Conservation (phyloP, 2,329 filamentous ascomycete genomes). For the Pleurostoma richardsiae region DNA sequence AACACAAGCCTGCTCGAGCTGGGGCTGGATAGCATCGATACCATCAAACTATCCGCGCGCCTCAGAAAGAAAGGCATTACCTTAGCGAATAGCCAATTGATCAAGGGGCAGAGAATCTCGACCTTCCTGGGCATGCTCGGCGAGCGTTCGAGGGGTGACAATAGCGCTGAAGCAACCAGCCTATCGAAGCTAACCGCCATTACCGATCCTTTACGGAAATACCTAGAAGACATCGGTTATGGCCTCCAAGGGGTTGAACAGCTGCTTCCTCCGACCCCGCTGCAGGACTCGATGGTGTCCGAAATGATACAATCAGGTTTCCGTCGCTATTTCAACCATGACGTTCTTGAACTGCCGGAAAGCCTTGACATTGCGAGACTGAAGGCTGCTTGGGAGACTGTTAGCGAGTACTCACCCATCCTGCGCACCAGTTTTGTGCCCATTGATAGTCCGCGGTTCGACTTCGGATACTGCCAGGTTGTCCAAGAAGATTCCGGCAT, state of each 20-base stretch:
- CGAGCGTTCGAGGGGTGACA: neutral
- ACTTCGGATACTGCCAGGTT: conserved; percentile 44
- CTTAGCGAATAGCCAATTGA: conserved; percentile 70
- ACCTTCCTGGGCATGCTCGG: conserved; percentile 42
- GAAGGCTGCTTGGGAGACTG: conserved; percentile 53
- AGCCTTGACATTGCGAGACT: conserved; percentile 52
- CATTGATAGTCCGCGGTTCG: conserved; percentile 55
- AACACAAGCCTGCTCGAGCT: conserved; percentile 70
- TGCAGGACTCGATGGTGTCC: conserved; percentile 82
- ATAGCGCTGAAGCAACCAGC: neutral
- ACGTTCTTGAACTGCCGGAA: conserved; percentile 59
- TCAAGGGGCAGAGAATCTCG: conserved; percentile 64
- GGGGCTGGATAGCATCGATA: conserved; percentile 87
- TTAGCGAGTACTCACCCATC: conserved; percentile 61
- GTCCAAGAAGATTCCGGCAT: conserved; percentile 22
- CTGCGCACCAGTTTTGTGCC: conserved; percentile 69
- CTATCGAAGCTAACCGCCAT: too few species aligned
- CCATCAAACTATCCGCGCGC: conserved; percentile 75
- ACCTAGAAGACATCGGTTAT: conserved; percentile 26
- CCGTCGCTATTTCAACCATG: conserved; percentile 78
- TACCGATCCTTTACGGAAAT: conserved; percentile 9
- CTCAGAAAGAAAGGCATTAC: conserved; percentile 56
- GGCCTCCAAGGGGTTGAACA: conserved; percentile 41
- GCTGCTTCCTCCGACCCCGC: conserved; percentile 70
- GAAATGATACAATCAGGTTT: conserved; percentile 76